Evolutionary conservation across 73 alveolate species (phyloP).

Genomic region (Paramecium pentaurelia): DNA sequence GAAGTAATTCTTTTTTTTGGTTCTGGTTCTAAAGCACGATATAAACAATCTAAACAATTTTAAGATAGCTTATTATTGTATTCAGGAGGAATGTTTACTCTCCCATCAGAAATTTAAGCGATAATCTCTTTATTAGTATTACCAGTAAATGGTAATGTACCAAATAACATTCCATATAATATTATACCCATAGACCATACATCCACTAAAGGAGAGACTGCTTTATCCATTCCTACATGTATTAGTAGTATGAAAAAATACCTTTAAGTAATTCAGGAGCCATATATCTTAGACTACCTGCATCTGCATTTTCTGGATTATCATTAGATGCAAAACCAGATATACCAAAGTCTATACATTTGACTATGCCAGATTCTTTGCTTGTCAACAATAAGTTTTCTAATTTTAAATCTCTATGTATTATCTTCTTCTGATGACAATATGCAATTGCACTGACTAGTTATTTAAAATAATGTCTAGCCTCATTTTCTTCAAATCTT

Average conservation of each 20-base stretch:
- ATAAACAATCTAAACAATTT: conserved; percentile 42
- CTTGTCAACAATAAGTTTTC: conserved; percentile 74
- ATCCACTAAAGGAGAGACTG: conserved; percentile 61
- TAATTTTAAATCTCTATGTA: conserved; percentile 94
- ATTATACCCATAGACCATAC: conserved; percentile 73
- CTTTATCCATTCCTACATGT: background rate
- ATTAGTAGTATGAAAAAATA: background rate
- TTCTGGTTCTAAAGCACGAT: conserved; percentile 29
- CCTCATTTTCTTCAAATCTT: conserved; percentile 78
- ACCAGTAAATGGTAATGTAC: conserved; percentile 74
- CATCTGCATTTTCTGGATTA: conserved; percentile 63
- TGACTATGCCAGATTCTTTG: conserved; percentile 24
- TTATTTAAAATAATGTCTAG: conserved; percentile 78
- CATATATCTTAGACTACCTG: conserved; percentile 66
- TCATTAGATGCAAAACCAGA: conserved; percentile 59
- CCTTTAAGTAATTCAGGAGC: conserved; percentile 70
- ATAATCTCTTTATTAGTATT: conserved; percentile 53
- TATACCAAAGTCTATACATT: conserved; percentile 66
- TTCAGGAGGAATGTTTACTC: conserved; percentile 30
- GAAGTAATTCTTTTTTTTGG: conserved; percentile 39
- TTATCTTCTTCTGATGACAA: conserved; percentile 86
- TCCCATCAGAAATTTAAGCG: conserved; percentile 40
- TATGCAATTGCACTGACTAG: conserved; percentile 81
- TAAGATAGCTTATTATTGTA: background rate
- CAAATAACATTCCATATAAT: conserved; percentile 60